These are phyloP conservation scores for Apiotrichum montevideense DNA, from an alignment of 1,284 basidiomycete genomes.

Conservation along the genomic window DNA sequence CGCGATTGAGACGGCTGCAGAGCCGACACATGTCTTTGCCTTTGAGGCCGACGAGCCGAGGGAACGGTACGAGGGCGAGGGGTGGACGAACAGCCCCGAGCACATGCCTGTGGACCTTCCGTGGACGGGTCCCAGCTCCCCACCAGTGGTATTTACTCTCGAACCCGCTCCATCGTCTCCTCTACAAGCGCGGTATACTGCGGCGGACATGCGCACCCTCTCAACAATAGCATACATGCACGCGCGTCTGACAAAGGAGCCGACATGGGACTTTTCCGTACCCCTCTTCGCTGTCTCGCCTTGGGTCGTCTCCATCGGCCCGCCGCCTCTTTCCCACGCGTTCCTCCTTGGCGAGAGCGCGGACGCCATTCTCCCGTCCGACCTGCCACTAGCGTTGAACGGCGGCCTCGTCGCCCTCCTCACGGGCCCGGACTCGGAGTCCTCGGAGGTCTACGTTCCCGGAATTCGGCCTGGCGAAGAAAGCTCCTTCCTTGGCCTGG, in stretches of 20 bases:
- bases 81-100: constrained; percentile 32
- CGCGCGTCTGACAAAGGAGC: constrained; percentile 33
- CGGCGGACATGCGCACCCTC: constrained; percentile 68
- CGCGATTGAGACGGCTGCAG: constrained; percentile 61
- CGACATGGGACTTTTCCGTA: constrained; percentile 60
- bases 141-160: constrained; percentile 53
- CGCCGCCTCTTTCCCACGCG: constrained; percentile 54
- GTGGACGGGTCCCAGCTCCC: constrained; percentile 9
- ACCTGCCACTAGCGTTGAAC: constrained; percentile 67
- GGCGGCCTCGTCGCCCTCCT: constrained; percentile 74
- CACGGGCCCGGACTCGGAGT: constrained; percentile 42
- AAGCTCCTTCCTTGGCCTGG: constrained; percentile 64
- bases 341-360: constrained; percentile 62
- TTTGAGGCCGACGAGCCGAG: constrained; percentile 50
- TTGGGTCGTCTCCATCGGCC: constrained; percentile 57
- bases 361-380: constrained; percentile 65
- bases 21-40: constrained; percentile 63
- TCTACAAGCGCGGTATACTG: constrained; percentile 54
- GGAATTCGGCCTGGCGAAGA: constrained; percentile 51
- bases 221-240: constrained; percentile 78
- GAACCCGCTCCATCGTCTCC: constrained; percentile 39
- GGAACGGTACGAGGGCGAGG: constrained; percentile 52
- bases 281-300: constrained; percentile 65
- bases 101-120: constrained; percentile 5
- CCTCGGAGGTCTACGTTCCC: constrained; percentile 57